Base-by-base conservation (phyloP, 192 early-diverging fungal species). In the Backusella parvicylindrica region DNA sequence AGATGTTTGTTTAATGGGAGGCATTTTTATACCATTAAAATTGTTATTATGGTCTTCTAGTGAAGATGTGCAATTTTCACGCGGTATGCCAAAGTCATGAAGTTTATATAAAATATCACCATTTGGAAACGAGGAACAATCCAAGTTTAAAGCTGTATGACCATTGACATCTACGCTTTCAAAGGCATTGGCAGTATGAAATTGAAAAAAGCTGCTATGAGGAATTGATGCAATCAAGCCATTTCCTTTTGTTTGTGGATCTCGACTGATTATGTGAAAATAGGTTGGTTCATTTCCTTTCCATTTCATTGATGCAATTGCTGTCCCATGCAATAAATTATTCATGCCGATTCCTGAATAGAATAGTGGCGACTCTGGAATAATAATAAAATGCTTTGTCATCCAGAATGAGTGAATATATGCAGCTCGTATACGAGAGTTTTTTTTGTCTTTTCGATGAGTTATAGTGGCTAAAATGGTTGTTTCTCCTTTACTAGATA, bases 351-450 rank as follows among this genome's bases (percentile, higher is more conserved):
- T 71, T 6, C 60, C 11, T 38, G 6, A 9, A 72, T 82, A 79
- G 43, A 78, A 71, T 38, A 86, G 77, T 37, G 86, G 88, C 71
- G 79, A 86, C 68, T 83, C 82, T 26, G 80, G 77, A 26, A 89
- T 49, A 15, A 91, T 71, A 40, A 91, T 71, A 82, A 88, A 89
- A n/a, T 84, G 79, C 71, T 85, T 79, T n/a, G 88, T 89, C 47
- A 84, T 37, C 1, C 68, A 66, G 65, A 91, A 87, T 26, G 84
- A 83, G 71, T 91, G 90, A 31, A 85, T 78, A 64, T 89, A 91
- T 0, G 81, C 67, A 12, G 83, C 43, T 4, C 41, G 70, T 13
- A 80, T 41, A 37, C 35, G 65, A 12, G 70, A 32, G 5, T 64
- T 37, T 26, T 80, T 65, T 38, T 11, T 38, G 3, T 6, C 11